Percentiles rank a stretch among this genome's conserved stretches.
Evolutionary conservation across 169 alveolate genomes (phyloP).

Genomic region (Theileria sp.): DNA sequence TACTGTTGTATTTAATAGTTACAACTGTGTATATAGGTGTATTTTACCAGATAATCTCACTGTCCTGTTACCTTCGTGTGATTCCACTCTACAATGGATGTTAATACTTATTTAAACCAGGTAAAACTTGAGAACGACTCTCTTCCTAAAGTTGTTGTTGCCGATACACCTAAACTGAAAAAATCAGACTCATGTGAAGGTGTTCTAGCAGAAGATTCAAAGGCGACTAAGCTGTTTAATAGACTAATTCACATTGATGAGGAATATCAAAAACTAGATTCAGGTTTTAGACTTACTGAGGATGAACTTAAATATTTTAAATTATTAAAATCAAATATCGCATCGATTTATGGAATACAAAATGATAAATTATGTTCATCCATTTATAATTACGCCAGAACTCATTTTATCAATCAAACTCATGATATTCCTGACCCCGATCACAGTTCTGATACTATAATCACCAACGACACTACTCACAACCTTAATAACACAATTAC

Average conservation of each 20-base stretch:
- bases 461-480: neutral
- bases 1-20: neutral
- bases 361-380: slow-evolving; percentile 6
- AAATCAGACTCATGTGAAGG: neutral
- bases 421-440: neutral
- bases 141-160: slow-evolving; percentile 39
- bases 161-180: neutral
- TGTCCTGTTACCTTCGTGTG: neutral
- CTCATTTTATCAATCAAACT: neutral
- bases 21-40: neutral
- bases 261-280: slow-evolving; percentile 27
- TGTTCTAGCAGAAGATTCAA: slow-evolving; percentile 15
- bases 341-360: slow-evolving; percentile 25
- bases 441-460: neutral
- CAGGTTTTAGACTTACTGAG: slow-evolving; percentile 19
- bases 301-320: slow-evolving; percentile 42
- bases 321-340: slow-evolving; percentile 26
- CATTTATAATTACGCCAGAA: slow-evolving; percentile 11
- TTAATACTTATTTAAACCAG: slow-evolving; percentile 43
- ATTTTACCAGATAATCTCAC: neutral
- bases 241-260: slow-evolving; percentile 37
- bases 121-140: slow-evolving; percentile 46
- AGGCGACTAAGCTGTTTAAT: slow-evolving; percentile 33
- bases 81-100: slow-evolving; percentile 23
- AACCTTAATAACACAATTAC: neutral